Evolutionary conservation across 2,329 filamentous ascomycete genomes (phyloP).

Genomic region (Aspergillus brunneoviolaceus): DNA sequence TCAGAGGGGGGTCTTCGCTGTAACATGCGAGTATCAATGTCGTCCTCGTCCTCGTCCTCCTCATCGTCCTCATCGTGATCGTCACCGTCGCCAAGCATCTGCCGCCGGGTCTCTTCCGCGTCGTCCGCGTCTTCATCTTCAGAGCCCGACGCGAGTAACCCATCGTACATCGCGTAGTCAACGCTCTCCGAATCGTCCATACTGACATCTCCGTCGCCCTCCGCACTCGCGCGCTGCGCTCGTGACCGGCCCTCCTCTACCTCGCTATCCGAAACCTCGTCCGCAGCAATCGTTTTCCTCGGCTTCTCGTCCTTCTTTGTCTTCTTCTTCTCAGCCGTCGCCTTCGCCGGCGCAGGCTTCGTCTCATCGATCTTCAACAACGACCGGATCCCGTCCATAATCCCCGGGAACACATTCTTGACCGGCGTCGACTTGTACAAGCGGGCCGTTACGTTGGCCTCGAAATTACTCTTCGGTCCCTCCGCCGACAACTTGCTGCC

Average conservation of each 20-base stretch:
- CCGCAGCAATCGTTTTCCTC: conserved; percentile 6
- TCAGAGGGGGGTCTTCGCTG: conserved; percentile 24
- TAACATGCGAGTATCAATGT: neutral
- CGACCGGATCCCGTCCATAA: conserved; percentile 43
- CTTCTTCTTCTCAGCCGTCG: neutral
- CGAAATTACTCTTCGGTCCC: conserved; percentile 45
- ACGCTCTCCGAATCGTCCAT: conserved; percentile 29
- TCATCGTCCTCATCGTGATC: conserved; percentile 5
- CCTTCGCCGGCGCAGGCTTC: conserved; percentile 7
- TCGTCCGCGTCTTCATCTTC: conserved; percentile 24
- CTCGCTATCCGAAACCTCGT: neutral
- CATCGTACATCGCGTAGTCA: conserved; percentile 34
- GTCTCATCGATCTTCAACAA: conserved; percentile 38
- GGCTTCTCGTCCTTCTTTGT: conserved; percentile 3
- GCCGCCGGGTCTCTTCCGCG: neutral
- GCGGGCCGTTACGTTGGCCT: conserved; percentile 59
- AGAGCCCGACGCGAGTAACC: conserved; percentile 34
- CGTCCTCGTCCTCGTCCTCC: neutral
- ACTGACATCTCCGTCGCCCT: conserved; percentile 14
- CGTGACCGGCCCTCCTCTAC: neutral
- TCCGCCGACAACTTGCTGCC: conserved; percentile 32
- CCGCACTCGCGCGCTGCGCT: neutral
- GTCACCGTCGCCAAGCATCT: neutral
- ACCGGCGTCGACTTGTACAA: conserved; percentile 61
- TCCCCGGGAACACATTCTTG: conserved; percentile 52